Evolutionary conservation across 768 basidiomycete genomes (phyloP).

Genomic region (Sarcodon sp.): DNA sequence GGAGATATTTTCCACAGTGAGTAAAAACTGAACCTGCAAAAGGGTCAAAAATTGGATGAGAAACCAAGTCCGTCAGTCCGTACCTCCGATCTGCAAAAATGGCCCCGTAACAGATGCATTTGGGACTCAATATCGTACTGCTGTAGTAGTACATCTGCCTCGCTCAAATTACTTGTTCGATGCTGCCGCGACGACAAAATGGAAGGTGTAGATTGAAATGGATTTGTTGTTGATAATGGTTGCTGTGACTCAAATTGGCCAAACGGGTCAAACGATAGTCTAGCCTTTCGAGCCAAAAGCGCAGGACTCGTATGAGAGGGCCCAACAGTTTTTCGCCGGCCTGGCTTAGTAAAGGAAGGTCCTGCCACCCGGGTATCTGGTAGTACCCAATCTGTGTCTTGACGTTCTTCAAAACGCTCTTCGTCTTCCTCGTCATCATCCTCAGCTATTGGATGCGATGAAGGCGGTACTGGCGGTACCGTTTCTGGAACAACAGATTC

Average conservation of each 20-base stretch:
- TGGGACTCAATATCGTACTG: constrained; percentile 60
- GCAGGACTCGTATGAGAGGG: constrained; percentile 68
- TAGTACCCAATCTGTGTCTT: neutral
- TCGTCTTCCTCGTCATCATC: constrained; percentile 34
- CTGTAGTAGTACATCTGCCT: constrained; percentile 45
- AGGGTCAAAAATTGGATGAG: constrained; percentile 5
- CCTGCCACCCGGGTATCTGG: constrained; percentile 2
- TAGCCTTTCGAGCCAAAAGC: constrained; percentile 40
- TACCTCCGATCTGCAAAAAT: constrained; percentile 85
- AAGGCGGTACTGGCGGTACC: constrained; percentile 9
- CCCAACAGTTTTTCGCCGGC: constrained; percentile 32
- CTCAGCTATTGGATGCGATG: constrained; percentile 17
- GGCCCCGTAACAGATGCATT: constrained; percentile 61
- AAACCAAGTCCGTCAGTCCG: constrained; percentile 11
- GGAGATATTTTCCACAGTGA: constrained; percentile 84
- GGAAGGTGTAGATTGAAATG: constrained; percentile 65
- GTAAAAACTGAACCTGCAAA: constrained; percentile 69
- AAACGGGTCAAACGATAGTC: constrained; percentile 62
- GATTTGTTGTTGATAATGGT: constrained; percentile 21
- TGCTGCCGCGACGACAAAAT: constrained; percentile 36
- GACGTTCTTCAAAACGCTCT: constrained; percentile 11
- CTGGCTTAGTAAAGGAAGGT: constrained; percentile 4
- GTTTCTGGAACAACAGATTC: constrained; percentile 33
- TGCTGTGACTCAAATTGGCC: constrained; percentile 46
- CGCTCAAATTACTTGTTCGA: constrained; percentile 27